Evolutionary conservation across 169 alveolate genomes (phyloP).

Genomic region (Babesia ovis): DNA sequence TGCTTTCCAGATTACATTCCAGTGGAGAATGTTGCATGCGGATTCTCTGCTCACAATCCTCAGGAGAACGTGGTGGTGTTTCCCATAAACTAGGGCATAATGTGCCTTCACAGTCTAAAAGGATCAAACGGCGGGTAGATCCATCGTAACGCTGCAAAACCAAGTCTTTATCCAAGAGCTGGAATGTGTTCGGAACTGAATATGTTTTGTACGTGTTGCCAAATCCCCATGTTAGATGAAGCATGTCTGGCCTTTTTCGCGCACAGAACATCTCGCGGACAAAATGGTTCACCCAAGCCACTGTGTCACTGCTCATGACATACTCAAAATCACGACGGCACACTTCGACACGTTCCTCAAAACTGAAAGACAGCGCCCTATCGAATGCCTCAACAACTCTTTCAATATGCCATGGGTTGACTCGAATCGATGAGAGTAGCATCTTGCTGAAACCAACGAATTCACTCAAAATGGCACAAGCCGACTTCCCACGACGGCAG

Average conservation of each 20-base stretch:
- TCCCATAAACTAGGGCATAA: conserved; percentile 45
- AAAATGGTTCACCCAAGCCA: conserved; percentile 69
- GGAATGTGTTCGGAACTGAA: conserved; percentile 41
- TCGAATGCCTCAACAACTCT: conserved; percentile 77
- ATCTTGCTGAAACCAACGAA: conserved; percentile 80
- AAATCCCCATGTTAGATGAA: conserved; percentile 72
- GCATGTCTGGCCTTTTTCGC: conserved; percentile 74
- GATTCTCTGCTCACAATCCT: neutral
- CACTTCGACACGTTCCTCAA: conserved; percentile 26
- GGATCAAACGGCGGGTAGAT: conserved; percentile 42
- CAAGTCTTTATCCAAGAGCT: conserved; percentile 32
- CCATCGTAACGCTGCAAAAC: conserved; percentile 28
- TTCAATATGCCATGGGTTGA: conserved; percentile 81
- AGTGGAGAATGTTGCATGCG: conserved; percentile 11
- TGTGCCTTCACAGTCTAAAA: conserved; percentile 67
- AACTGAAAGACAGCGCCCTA: conserved; percentile 48
- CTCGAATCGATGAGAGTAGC: conserved; percentile 73
- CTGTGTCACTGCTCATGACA: conserved; percentile 46
- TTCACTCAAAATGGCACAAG: conserved; percentile 75
- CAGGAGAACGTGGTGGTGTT: conserved; percentile 27
- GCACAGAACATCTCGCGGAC: conserved; percentile 74
- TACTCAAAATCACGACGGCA: conserved; percentile 62
- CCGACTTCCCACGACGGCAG: conserved; percentile 60
- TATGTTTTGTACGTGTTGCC: conserved; percentile 65
- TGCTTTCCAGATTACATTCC: conserved; percentile 31